Evolutionary conservation across 31 red algal genomes (phyloP).

Genomic region (Porphyra umbilicalis): DNA sequence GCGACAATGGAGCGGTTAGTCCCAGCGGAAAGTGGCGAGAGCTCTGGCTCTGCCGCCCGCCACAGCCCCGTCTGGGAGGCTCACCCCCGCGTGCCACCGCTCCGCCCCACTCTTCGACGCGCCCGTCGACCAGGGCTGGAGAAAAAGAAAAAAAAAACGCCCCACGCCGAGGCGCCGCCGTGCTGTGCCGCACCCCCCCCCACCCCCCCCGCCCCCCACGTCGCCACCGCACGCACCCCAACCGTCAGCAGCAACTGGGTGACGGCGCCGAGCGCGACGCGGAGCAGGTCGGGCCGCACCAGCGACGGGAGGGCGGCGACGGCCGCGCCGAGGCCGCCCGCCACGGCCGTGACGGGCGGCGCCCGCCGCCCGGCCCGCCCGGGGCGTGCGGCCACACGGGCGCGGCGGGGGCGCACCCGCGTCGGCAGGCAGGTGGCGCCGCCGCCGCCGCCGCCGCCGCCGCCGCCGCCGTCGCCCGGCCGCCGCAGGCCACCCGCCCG

Average conservation of each 20-base stretch:
- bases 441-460: background rate
- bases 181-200: no score
- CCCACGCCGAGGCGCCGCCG: no score
- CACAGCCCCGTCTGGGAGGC: no score
- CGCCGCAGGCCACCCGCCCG: background rate
- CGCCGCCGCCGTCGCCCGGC: background rate
- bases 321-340: background rate
- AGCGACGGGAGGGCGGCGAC: slow-evolving; percentile 11
- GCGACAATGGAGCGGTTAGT: slow-evolving; percentile 29
- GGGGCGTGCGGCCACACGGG: no score
- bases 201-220: no score
- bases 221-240: slow-evolving; percentile 5
- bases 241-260: slow-evolving; percentile 43
- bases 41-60: no score
- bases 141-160: background rate
- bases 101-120: no score
- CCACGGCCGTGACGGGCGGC: background rate
- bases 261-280: slow-evolving; percentile 19
- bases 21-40: no score
- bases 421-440: background rate
- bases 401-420: no score
- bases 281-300: slow-evolving; percentile 23
- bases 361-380: background rate
- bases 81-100: no score
- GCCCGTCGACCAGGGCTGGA: background rate